Evolutionary conservation across 345 rosid genomes (phyloP).

Genomic region (Acer negundo): DNA sequence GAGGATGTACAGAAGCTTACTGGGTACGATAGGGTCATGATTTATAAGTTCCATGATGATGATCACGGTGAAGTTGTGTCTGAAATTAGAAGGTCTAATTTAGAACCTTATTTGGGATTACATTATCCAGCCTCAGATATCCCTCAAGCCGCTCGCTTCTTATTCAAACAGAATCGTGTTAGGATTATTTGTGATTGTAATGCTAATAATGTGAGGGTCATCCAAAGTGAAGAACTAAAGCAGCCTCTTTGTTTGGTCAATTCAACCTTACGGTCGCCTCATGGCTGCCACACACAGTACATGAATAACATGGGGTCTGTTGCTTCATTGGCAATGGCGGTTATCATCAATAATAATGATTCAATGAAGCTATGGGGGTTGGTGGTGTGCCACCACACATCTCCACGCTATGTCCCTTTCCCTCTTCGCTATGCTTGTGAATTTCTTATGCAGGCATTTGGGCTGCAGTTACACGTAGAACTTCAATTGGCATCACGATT

Average conservation of each 20-base stretch:
- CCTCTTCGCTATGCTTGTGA: conserved; percentile 86
- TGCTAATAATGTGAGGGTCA: conserved; percentile 55
- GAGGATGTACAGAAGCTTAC: conserved; percentile 87
- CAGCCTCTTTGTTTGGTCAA: conserved; percentile 78
- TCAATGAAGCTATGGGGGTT: conserved; percentile 85
- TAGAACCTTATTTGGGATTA: conserved; percentile 84
- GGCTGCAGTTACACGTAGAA: conserved; percentile 73
- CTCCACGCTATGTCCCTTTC: conserved; percentile 69
- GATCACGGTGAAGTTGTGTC: conserved; percentile 89
- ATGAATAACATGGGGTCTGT: conserved; percentile 84
- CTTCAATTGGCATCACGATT: conserved; percentile 65
- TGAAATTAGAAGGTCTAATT: conserved; percentile 78
- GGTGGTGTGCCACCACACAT: conserved; percentile 80
- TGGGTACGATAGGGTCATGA: conserved; percentile 90
- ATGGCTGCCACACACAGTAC: conserved; percentile 71
- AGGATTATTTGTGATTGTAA: conserved; percentile 80
- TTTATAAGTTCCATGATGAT: conserved; percentile 84
- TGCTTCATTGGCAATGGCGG: conserved; percentile 74
- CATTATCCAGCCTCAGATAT: conserved; percentile 92
- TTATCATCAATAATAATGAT: conserved; percentile 47
- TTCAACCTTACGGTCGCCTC: conserved; percentile 78
- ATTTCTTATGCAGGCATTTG: conserved; percentile 82
- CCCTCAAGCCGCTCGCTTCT: conserved; percentile 84
- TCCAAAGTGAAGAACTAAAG: conserved; percentile 65
- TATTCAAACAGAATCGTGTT: conserved; percentile 81